Conservation (phyloP, 306 rosid species). For the Rubus idaeus region DNA sequence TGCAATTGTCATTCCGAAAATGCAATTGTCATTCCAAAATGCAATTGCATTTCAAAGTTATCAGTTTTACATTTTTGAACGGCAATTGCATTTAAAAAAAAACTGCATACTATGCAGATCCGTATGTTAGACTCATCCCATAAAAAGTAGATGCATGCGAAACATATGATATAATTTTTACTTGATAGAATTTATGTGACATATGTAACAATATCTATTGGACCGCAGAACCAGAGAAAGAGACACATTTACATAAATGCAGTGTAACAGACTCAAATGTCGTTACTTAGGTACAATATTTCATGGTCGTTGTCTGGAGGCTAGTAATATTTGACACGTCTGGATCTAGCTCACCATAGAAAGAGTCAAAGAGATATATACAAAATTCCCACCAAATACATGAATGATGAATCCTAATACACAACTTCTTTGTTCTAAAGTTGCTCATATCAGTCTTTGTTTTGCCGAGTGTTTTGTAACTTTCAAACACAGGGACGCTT, state of each 20-base stretch:
- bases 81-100: too few relatives aligned
- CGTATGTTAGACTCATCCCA: too few relatives aligned
- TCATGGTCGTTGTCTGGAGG: background rate
- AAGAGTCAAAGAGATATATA: background rate
- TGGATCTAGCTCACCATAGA: background rate
- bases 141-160: background rate
- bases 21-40: too few relatives aligned
- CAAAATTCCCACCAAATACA: background rate
- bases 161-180: background rate
- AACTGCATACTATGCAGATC: too few relatives aligned
- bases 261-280: background rate
- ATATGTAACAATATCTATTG: background rate
- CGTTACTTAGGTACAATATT: background rate
- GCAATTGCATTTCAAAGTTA: too few relatives aligned
- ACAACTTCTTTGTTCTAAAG: background rate
- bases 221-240: background rate
- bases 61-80: too few relatives aligned
- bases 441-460: background rate
- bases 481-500: background rate
- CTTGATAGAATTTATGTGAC: background rate
- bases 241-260: background rate
- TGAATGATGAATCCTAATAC: too few relatives aligned
- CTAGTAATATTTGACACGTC: background rate
- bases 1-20: too few relatives aligned
- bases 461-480: background rate